Percentiles rank a stretch among this genome's conserved stretches.
These are phyloP conservation scores for Hyparrhenia diplandra DNA, from an alignment of 176 grass and related monocot genomes.

Conservation along the genomic window DNA sequence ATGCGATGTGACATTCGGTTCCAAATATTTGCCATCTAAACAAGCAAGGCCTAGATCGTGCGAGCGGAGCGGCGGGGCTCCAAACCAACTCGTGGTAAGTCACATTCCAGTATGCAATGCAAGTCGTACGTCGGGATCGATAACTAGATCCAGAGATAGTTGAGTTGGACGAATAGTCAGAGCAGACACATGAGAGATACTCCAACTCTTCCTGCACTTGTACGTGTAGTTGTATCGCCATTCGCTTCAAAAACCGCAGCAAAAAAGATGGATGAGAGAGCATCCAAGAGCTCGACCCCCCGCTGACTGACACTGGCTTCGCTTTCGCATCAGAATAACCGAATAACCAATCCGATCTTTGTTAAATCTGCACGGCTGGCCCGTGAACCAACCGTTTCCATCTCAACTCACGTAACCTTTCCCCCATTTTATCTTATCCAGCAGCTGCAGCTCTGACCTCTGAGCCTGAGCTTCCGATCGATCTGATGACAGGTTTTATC, in stretches of 20 bases:
- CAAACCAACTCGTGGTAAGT: no score
- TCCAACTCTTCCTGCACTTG: background rate
- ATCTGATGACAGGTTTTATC: conserved; percentile 4
- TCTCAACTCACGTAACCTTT: background rate
- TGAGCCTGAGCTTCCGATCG: background rate
- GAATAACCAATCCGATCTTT: conserved; percentile 25
- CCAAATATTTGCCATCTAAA: no score
- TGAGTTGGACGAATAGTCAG: background rate
- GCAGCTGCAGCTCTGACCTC: background rate
- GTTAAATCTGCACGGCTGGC: conserved; percentile 16
- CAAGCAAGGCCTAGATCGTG: background rate
- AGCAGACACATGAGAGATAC: background rate
- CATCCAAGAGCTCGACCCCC: background rate
- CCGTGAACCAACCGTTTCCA: conserved; percentile 28
- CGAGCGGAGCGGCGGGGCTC: background rate
- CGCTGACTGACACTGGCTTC: background rate
- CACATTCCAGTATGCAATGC: background rate
- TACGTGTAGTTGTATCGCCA: background rate
- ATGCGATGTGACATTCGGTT: no score
- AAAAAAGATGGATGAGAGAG: background rate
- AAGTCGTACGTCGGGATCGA: background rate
- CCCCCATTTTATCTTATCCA: background rate
- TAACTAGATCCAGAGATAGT: background rate
- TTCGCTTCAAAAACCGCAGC: background rate
- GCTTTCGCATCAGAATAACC: background rate